Evolutionary conservation across 1,284 basidiomycete species (phyloP), one percentile per base, ranked within the genome.

Genomic region (Tilletia caries): DNA sequence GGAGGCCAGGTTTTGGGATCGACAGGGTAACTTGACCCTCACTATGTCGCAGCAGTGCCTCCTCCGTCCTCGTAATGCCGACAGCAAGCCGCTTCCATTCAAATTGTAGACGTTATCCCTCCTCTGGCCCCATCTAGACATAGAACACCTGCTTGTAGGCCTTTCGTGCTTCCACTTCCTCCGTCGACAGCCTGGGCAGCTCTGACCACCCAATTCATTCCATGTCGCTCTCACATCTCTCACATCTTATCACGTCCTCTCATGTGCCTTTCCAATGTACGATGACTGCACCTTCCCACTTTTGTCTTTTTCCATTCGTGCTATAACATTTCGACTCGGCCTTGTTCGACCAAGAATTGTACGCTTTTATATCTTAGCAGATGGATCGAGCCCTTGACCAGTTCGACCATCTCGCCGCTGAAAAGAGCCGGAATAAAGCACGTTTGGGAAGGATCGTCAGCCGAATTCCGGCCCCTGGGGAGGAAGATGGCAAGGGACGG

Each of bases 301-400:
- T n/a, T n/a, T n/a, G n/a, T n/a, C n/a, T n/a, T n/a, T 41, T 15
- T 15, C 37, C 37, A 41, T 41, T 41, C 37, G 20, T 62, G 37
- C 32, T 44, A 82, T 10, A 82, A 65, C 32, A 82, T 52, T 4
- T 77, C 79, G 13, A 81, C 71, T 2, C 68, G 62, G 6, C 72
- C 72, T 52, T 74, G 72, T 37, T 76, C 71, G 18, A 82, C 72
- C 29, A 82, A 64, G 20, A 71, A 71, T 6, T 75, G 72, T 10
- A 82, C 68, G 3, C 73, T 72, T 12, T 75, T 71, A 48, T 80
- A 82, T 13, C 76, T 71, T n/a, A 82, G 64, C 2, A 82, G 65
- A 43, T 82, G 81, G 13, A 82, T 73, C 8, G 73, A 74, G 1
- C 76, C 77, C 23, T 69, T 64, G 25, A 54, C 50, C 5, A 82